A percentile compares a stretch with the other conserved stretches of the same genome.
Evolutionary conservation across 805 yeast species (phyloP).

Genomic region (Cyberlindnera mycetangii): DNA sequence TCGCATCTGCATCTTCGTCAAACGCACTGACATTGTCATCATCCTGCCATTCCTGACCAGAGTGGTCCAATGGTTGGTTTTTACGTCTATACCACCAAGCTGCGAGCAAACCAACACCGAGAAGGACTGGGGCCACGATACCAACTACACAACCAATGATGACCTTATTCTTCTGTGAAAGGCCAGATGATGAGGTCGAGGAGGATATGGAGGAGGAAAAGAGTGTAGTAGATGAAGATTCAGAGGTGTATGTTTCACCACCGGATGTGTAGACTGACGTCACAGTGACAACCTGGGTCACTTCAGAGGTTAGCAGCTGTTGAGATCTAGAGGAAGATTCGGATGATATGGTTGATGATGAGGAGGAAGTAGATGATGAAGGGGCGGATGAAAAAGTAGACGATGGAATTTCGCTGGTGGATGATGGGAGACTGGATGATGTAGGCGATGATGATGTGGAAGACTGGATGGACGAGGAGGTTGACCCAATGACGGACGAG

Average conservation of each 20-base stretch:
- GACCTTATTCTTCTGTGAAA: slow-evolving; percentile 48
- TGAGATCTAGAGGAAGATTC: slow-evolving; percentile 9
- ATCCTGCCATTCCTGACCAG: slow-evolving; percentile 29
- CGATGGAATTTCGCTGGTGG: slow-evolving; percentile 9
- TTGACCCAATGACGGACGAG: neutral
- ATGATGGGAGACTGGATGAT: slow-evolving; percentile 9
- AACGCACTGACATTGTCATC: slow-evolving; percentile 10
- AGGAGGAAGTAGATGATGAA: slow-evolving; percentile 10
- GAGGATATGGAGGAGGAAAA: neutral
- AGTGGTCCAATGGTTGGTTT: slow-evolving; percentile 19
- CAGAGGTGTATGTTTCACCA: slow-evolving; percentile 13
- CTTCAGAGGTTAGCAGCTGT: slow-evolving; percentile 7
- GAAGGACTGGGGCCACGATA: slow-evolving; percentile 58
- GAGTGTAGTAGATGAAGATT: slow-evolving; percentile 17
- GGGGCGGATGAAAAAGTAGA: slow-evolving; percentile 16
- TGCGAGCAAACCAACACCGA: slow-evolving; percentile 15
- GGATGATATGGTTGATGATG: slow-evolving; percentile 10
- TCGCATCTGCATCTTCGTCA: slow-evolving; percentile 13
- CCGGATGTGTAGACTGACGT: slow-evolving; percentile 18
- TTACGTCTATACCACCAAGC: slow-evolving; percentile 22
- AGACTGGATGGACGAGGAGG: slow-evolving; percentile 9
- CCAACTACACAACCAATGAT: slow-evolving; percentile 72
- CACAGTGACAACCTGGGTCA: slow-evolving; percentile 18
- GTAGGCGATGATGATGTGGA: slow-evolving; percentile 8
- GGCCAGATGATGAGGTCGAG: slow-evolving; percentile 35